Conservation (phyloP, 2,329 filamentous ascomycete genomes). For the Tricladium varicosporioides region DNA sequence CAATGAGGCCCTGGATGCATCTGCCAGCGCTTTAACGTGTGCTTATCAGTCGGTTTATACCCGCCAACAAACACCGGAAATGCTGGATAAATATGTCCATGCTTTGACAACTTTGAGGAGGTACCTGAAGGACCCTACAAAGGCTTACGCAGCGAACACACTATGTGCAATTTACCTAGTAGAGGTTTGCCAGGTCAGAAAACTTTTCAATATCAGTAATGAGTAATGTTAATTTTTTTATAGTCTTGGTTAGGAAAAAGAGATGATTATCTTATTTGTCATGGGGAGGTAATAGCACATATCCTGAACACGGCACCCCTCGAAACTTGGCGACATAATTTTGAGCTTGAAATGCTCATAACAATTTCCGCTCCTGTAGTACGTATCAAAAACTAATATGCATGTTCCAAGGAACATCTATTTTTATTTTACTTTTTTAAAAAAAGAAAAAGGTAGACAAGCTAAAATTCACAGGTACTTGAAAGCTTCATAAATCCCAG, state of each 20-base stretch:
- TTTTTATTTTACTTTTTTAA: too few species aligned
- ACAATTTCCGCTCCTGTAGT: background rate
- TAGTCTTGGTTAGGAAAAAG: background rate
- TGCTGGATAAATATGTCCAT: background rate
- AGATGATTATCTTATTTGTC: background rate
- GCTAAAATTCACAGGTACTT: background rate
- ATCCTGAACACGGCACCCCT: background rate
- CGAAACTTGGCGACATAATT: background rate
- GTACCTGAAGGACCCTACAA: background rate
- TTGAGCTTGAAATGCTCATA: background rate
- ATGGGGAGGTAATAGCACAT: background rate
- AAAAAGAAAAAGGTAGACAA: too few species aligned
- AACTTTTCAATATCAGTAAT: background rate
- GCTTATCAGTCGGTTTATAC: background rate
- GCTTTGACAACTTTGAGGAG: background rate
- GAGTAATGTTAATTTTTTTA: background rate
- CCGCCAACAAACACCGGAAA: background rate
- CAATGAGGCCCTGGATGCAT: conserved; percentile 40
- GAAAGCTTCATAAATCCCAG: background rate
- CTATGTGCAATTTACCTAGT: background rate
- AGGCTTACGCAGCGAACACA: background rate
- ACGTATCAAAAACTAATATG: background rate
- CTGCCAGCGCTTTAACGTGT: background rate
- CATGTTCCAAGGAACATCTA: too few species aligned
- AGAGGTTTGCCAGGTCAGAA: background rate